Base-by-base conservation (phyloP, 345 rosid genomes). In the Acer negundo region DNA sequence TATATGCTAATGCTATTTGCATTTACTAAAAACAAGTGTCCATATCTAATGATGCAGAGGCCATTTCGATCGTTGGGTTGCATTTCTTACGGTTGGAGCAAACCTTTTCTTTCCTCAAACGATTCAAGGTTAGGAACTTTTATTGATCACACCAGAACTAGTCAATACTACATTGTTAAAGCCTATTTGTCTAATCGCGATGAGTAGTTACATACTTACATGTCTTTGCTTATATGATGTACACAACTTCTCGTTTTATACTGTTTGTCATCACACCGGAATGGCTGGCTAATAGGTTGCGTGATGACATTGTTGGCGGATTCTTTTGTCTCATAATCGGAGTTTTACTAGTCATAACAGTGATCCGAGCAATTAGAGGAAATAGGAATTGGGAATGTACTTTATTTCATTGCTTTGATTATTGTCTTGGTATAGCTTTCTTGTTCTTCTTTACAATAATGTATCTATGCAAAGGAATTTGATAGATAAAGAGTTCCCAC, bases 11-110 rank as follows among this genome's bases (percentile, higher is more conserved):
- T 26, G 28, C 28, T 26, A 26, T 26, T 5, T 15, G 0, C 67
- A 55, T 74, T 51, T 51, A 67, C 69, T 23, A 0, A 15, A 26
- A 10, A 26, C 28, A 42, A 6, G 3, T 40, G 63, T 68, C 40
- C 17, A n/a, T 59, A 15, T 26, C 28, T 19, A 55, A 78, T 72
- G 70, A 73, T 82, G 83, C 87, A 87, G 84, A 75, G 90, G 86
- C 23, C 78, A 86, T 71, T 82, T 87, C 77, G 89, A 91, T 69
- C 35, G 46, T 76, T 87, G 84, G 88, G 55, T 89, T 70, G 89
- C 90, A 31, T 89, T 84, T 80, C 82, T 87, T 53, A 85, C 86
- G 10, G 70, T 83, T 49, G 77, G 71, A 56, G 81, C 78, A 26
- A 86, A 86, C 69, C 69, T 86, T 69, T 85, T 81, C 63, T 77